A percentile compares a stretch with the other conserved stretches of the same genome.
Evolutionary conservation across 345 rosid genomes (phyloP).

Genomic region (Aquilaria malaccensis): DNA sequence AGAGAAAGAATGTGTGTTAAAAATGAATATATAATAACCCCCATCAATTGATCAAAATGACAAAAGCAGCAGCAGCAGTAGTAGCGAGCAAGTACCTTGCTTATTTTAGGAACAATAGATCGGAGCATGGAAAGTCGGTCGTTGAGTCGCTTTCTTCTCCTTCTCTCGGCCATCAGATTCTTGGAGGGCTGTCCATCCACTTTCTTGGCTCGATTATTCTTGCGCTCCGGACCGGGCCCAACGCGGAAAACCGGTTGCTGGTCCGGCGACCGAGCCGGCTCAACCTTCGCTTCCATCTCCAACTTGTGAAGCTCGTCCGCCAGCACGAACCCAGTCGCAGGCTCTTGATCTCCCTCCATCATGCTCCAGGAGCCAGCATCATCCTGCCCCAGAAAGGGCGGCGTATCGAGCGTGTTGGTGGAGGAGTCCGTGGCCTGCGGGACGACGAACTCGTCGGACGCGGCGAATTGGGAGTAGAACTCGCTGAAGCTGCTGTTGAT

Average conservation of each 20-base stretch:
- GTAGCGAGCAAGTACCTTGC: conserved; percentile 45
- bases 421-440: conserved; percentile 37
- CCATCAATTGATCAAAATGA: too few species aligned
- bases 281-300: conserved; percentile 20
- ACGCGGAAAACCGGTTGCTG: conserved; percentile 18
- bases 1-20: neutral
- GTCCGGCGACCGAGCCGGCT: conserved; percentile 34
- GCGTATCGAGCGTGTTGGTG: conserved; percentile 25
- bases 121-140: conserved; percentile 85
- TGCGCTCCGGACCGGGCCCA: conserved; percentile 23
- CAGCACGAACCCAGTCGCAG: conserved; percentile 9
- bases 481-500: conserved; percentile 24
- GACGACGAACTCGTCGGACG: conserved; percentile 20
- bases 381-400: conserved; percentile 32
- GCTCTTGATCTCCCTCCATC: conserved; percentile 28
- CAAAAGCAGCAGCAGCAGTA: conserved; percentile 9
- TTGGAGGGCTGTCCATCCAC: conserved; percentile 88
- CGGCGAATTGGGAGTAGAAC: conserved; percentile 18
- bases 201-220: conserved; percentile 34
- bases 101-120: conserved; percentile 94
- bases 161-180: conserved; percentile 88
- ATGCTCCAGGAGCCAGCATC: conserved; percentile 19
- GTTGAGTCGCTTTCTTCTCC: conserved; percentile 77
- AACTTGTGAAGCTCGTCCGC: conserved; percentile 15
- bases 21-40: neutral